Evolutionary conservation across 2,329 filamentous ascomycete genomes (phyloP), one percentile per base, ranked within the genome.

Genomic region (Fusarium fujikuroi): DNA sequence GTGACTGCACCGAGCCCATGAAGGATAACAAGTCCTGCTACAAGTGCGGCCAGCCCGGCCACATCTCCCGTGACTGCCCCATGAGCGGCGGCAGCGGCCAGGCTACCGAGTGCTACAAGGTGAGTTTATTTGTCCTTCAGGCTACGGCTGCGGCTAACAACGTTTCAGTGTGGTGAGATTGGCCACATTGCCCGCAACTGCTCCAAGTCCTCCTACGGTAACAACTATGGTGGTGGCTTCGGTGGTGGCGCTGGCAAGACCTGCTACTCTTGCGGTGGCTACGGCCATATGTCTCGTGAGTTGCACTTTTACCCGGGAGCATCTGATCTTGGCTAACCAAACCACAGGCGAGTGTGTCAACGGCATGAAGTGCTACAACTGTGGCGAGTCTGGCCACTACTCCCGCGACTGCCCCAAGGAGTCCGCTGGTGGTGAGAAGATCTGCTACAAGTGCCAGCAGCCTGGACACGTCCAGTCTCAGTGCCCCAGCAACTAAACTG

Each of bases 321-420:
- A 19, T 15, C 9, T 44, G 18, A 32, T 36, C 25, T 39, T 59
- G n/a, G 47, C 78, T 79, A 74, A 79, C 53, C 56, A 56, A 54
- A 23, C n/a, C 56, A 25, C 64, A 90, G 89, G 90, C 78, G 96
- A 98, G 86, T 99, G 96, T 86, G 97, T 95, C 79, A 97, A 98
- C 84, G 96, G 96, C 80, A 95, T 97, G 89, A 98, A 98, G 89
- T 99, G 96, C 92, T 99, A 98, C 92, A 98, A 98, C 91, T 98
- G 96, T 78, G 90, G 90, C 81, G 95, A 98, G 87, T 93, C 95
- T 78, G 95, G 96, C 72, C 95, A 98, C 85, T 91, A 98, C 83
- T 97, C 93, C 76, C 93, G 95, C 76, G 96, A 99, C 85, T 99
- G 96, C 90, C 93, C 95, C 79, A 95, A 95, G 83, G 95, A 97